Evolutionary conservation across 768 basidiomycete genomes (phyloP).

Genomic region (Kondoa subrosea): DNA sequence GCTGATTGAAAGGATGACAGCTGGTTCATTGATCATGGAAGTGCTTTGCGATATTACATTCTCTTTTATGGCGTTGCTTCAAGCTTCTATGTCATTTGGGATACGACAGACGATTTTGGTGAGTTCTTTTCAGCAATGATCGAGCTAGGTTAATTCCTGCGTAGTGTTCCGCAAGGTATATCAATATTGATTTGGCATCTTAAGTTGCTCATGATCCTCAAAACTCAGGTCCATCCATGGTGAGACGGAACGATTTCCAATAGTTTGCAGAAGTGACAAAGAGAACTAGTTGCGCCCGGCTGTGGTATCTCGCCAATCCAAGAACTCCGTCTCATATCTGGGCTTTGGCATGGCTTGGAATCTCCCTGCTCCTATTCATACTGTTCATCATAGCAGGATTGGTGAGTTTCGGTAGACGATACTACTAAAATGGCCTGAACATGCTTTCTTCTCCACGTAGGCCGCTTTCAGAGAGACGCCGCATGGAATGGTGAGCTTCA

Average conservation of each 20-base stretch:
- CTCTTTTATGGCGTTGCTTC: constrained; percentile 24
- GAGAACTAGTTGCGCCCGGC: background rate
- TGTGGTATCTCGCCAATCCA: background rate
- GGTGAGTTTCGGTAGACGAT: background rate
- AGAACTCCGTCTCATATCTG: background rate
- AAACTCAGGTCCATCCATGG: background rate
- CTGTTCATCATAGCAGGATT: background rate
- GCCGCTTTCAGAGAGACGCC: background rate
- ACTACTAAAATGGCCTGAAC: background rate
- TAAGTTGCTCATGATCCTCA: background rate
- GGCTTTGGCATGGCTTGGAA: background rate
- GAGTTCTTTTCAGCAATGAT: background rate
- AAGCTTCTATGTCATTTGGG: background rate
- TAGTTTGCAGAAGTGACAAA: no score
- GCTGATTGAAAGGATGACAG: background rate
- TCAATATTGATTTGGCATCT: background rate
- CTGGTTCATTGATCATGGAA: constrained; percentile 24
- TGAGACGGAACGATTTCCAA: no score
- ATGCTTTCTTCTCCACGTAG: background rate
- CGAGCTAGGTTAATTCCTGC: background rate
- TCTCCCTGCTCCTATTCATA: background rate
- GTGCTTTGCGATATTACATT: constrained; percentile 19
- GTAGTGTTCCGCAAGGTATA: background rate
- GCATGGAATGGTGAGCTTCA: background rate
- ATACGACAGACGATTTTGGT: background rate